These are phyloP conservation scores for Trifolium repens DNA, from an alignment of 306 rosid genomes.

Conservation along the genomic window DNA sequence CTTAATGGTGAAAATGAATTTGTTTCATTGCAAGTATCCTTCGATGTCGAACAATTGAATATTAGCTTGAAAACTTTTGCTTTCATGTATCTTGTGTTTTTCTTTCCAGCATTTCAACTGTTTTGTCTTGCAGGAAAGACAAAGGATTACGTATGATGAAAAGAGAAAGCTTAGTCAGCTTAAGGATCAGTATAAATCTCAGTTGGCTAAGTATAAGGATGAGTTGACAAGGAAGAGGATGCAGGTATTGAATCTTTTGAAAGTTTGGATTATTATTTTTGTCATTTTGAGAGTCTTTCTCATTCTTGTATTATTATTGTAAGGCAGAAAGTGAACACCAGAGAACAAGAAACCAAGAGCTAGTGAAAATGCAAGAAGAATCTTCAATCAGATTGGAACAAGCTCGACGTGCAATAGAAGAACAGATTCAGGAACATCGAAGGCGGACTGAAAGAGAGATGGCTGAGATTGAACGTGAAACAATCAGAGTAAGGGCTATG, in stretches of 20 bases:
- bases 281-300: conserved; percentile 15
- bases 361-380: conserved; percentile 89
- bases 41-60: background rate
- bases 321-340: conserved; percentile 91
- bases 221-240: conserved; percentile 91
- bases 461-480: conserved; percentile 96
- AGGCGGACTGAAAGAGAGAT: conserved; percentile 90
- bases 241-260: conserved; percentile 64
- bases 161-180: conserved; percentile 92
- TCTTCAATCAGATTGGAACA: conserved; percentile 95
- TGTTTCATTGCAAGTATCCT: conserved; percentile 5
- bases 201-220: conserved; percentile 90
- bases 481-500: conserved; percentile 81
- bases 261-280: background rate
- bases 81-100: conserved; percentile 8
- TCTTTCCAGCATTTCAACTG: background rate
- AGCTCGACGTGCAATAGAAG: conserved; percentile 91
- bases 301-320: conserved; percentile 33
- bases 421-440: conserved; percentile 91
- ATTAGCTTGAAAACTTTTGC: conserved; percentile 5
- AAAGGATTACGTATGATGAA: conserved; percentile 88
- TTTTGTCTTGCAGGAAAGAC: conserved; percentile 74
- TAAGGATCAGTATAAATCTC: conserved; percentile 90
- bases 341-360: conserved; percentile 91
- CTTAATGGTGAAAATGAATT: conserved; percentile 30